phyloP scores from a whole-genome alignment of 2,329 filamentous ascomycete genomes.

The Torrubiella hemipterigena region DNA sequence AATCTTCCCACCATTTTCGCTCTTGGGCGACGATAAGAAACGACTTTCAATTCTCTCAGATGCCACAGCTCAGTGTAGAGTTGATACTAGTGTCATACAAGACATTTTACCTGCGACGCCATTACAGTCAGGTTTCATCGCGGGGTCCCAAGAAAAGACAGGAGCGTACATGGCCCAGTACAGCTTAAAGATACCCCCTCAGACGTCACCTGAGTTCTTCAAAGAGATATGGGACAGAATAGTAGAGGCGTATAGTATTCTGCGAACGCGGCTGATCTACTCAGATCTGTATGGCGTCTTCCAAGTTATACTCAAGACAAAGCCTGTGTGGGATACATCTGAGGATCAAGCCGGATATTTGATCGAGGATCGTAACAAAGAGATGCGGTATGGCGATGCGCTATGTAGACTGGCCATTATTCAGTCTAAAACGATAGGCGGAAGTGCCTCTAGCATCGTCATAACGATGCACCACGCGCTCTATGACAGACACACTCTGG shows the following conservation, averaged over 20 bases:
- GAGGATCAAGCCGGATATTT: not conserved
- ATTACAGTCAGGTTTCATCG: conserved; percentile 6
- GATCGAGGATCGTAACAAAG: conserved; percentile 3
- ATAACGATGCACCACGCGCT: conserved; percentile 9
- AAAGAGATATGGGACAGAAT: conserved; percentile 2
- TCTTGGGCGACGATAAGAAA: too few species aligned
- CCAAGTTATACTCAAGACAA: conserved; percentile 3
- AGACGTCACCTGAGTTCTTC: conserved; percentile 3
- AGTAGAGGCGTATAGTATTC: not conserved
- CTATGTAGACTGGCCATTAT: conserved; percentile 2
- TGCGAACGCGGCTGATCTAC: conserved; percentile 6
- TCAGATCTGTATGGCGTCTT: conserved; percentile 1
- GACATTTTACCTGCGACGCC: conserved; percentile 7
- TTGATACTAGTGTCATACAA: conserved; percentile 1
- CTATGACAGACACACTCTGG: conserved; percentile 9
- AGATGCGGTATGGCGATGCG: conserved; percentile 4
- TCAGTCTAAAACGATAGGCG: not conserved
- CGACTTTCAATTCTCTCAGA: too few species aligned
- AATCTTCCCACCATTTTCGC: too few species aligned
- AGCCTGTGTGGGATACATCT: conserved; percentile 2
- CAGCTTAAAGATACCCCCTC: conserved; percentile 2
- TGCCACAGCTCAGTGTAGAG: conserved; percentile 1
- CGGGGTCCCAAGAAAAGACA: conserved; percentile 4
- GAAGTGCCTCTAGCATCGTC: conserved; percentile 3
- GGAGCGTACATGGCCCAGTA: conserved; percentile 5